Evolutionary conservation across 1,139 yeast genomes (phyloP), one percentile per base, ranked within the genome.

Genomic region (Zygosaccharomyces pseudobailii): DNA sequence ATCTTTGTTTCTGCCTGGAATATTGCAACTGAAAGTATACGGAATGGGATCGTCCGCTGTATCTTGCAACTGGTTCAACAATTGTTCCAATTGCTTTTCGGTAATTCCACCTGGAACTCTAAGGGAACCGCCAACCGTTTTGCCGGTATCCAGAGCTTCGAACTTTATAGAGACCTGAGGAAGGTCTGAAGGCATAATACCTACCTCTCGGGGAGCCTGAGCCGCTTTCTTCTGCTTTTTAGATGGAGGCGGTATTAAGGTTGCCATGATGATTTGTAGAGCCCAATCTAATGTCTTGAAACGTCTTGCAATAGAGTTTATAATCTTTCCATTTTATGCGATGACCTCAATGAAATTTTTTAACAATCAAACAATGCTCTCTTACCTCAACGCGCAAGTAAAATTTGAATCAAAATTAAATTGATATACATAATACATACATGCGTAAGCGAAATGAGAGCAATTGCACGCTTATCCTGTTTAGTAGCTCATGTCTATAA

Each of bases 121-220:
- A 45, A 90, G 72, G 30, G 89, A 82, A 7, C 94, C 89, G 10
- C 97, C 96, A 22, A 85, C 76, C 5, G 80, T 70, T 56, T 87
- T 95, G 41, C 97, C 97, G n/a, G 96, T 82, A 62, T 90, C 98
- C 9, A 95, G 80, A 1, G 97, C 96, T 65, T 88, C 94, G 66
- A 92, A 89, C 65, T 83, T 85, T 47, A 92, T 80, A 48, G 89
- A 77, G 21, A 92, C 96, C 72, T 88, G 82, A 23, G 97, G 96
- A 34, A 90, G 70, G 59, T 87, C 94, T 2, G 69, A 73, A 1
- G 97, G 97, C 21, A 86, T 71, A 8, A 84, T 67, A 47, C 81
- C 84, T 13, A 87, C 84, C 45, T 84, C 92, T 47, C 87, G 79
- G 9, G 87, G 87, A 61, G 79, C 75, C 65, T 89, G 97, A 4